A percentile compares a stretch with the other conserved stretches of the same genome.
phyloP scores from a whole-genome alignment of 1,284 basidiomycete genomes.

The Heterobasidion annosum region DNA sequence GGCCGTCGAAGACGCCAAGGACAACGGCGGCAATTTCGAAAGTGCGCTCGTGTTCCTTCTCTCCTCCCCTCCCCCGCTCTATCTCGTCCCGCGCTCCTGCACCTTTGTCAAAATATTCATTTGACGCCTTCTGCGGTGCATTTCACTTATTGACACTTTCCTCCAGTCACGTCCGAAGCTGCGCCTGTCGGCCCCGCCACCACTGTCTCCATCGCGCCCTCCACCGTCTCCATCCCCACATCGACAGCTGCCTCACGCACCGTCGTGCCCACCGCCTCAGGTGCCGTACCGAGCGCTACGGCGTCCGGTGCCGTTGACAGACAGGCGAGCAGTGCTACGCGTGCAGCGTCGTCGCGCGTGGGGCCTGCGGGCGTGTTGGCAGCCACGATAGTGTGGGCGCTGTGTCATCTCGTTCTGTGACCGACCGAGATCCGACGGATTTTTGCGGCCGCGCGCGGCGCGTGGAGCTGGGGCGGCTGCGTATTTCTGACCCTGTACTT shows the following conservation, averaged over 20 bases:
- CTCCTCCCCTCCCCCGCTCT: not conserved
- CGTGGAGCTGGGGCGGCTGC: too few species aligned
- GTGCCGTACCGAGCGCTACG: not conserved
- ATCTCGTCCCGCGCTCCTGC: too few species aligned
- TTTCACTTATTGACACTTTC: not conserved
- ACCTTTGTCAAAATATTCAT: too few species aligned
- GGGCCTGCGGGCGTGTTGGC: not conserved
- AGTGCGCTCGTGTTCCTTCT: conserved; percentile 19
- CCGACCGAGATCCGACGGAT: not conserved
- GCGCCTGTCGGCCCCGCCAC: conserved; percentile 1
- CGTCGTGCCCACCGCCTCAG: not conserved
- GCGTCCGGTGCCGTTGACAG: not conserved
- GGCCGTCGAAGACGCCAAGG: conserved; percentile 28
- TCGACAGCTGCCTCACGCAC: not conserved
- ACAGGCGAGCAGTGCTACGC: not conserved
- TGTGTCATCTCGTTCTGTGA: not conserved
- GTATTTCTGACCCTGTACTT: too few species aligned
- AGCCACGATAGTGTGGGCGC: not conserved
- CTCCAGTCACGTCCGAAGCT: conserved; percentile 6
- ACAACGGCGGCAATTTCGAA: conserved; percentile 30
- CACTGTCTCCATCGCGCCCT: not conserved
- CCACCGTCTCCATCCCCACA: not conserved
- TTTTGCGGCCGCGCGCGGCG: not conserved
- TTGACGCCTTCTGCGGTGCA: not conserved
- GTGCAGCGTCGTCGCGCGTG: not conserved